Percentiles rank a stretch among this genome's conserved stretches.
These are phyloP conservation scores for Pharnaceum exiguum DNA, from an alignment of 148 eudicot species.

Conservation along the genomic window DNA sequence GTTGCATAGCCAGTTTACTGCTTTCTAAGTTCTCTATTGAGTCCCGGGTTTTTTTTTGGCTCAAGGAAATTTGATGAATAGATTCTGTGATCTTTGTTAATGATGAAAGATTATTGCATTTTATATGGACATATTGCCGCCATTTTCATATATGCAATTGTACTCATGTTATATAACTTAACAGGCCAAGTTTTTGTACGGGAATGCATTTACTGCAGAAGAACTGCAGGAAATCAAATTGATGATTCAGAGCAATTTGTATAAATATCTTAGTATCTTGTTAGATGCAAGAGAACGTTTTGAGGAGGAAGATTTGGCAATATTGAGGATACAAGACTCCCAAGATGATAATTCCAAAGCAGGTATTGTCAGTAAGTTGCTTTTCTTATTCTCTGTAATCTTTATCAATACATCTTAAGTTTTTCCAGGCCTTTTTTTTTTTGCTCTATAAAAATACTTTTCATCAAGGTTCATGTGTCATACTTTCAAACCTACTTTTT, in stretches of 20 bases:
- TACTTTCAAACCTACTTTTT: too few species aligned
- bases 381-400: neutral
- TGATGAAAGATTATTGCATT: neutral
- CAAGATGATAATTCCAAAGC: constrained; percentile 31
- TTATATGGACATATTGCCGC: neutral
- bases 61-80: neutral
- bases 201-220: constrained; percentile 66
- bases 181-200: constrained; percentile 92
- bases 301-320: constrained; percentile 69
- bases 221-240: constrained; percentile 86
- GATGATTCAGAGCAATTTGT: constrained; percentile 96
- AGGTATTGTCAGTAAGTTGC: constrained; percentile 31
- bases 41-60: too few species aligned
- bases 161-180: constrained; percentile 20
- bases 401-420: neutral
- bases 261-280: constrained; percentile 81
- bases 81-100: neutral
- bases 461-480: too few species aligned
- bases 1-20: too few species aligned
- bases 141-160: neutral
- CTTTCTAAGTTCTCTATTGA: too few species aligned
- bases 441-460: too few species aligned
- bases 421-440: neutral
- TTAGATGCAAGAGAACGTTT: constrained; percentile 94
- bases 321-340: constrained; percentile 23